Evolutionary conservation across 1,139 yeast genomes (phyloP).

Genomic region (Debaryomycetaceae sp.): DNA sequence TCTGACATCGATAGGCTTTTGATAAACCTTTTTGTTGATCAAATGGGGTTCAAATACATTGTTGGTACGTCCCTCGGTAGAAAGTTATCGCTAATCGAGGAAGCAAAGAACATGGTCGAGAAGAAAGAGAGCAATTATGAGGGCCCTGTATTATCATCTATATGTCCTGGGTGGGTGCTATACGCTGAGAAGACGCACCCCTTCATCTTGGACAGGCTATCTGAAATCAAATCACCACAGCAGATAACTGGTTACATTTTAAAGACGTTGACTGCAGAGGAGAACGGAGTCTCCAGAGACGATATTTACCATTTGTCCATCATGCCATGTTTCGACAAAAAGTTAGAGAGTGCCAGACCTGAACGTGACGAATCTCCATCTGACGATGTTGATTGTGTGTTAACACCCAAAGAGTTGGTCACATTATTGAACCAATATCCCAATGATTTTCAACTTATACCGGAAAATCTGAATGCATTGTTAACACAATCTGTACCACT

Average conservation of each 20-base stretch:
- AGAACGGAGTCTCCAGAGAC: constrained; percentile 27
- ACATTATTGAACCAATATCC: constrained; percentile 58
- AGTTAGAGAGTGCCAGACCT: constrained; percentile 87
- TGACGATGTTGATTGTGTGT: constrained; percentile 85
- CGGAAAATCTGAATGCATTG: constrained; percentile 11
- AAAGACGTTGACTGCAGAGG: constrained; percentile 52
- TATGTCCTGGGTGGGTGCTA: constrained; percentile 96
- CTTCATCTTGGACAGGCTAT: constrained; percentile 59
- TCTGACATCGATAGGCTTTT: constrained; percentile 60
- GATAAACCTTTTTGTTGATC: constrained; percentile 51
- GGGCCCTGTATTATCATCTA: constrained; percentile 56
- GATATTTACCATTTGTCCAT: constrained; percentile 74
- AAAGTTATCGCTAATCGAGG: constrained; percentile 60
- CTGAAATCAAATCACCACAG: constrained; percentile 82
- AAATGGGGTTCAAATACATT: constrained; percentile 67
- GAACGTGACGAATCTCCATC: constrained; percentile 38
- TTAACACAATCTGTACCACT: constrained; percentile 9
- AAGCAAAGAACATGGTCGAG: constrained; percentile 47
- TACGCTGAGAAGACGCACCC: constrained; percentile 97
- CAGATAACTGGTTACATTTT: constrained; percentile 83
- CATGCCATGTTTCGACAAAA: constrained; percentile 98
- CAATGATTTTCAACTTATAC: constrained; percentile 20
- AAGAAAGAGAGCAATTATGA: constrained; percentile 14
- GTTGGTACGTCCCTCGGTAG: constrained; percentile 88
- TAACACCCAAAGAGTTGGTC: constrained; percentile 84